Evolutionary conservation across 495 filamentous ascomycete species (phyloP), one percentile per base, ranked within the genome.

Genomic region (Hamigera avellanea): DNA sequence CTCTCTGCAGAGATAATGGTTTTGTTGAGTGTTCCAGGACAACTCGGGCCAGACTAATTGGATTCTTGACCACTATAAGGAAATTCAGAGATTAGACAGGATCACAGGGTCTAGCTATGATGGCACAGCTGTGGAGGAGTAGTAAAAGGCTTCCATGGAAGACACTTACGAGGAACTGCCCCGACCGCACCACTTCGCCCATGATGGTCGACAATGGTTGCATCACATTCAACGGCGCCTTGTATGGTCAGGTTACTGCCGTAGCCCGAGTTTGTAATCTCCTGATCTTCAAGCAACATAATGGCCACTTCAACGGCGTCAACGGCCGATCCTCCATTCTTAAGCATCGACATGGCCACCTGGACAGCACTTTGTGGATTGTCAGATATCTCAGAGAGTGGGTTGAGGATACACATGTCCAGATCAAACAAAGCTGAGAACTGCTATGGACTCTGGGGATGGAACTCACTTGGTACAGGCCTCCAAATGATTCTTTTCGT

Each of bases 261-360:
- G 47, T 80, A 95, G 12, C 93, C 91, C 12, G 88, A 80, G 57
- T 98, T 98, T 15, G 93, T 96, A 48, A 98, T 94, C 45, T 94
- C 85, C 31, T 79, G 76, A 50, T 98, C 83, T 55, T 98, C 91
- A 26, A 98, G 71, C 13, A 81, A 67, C 48, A 76, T 82, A 40
- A 98, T 73, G 18, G 93, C 88, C 34, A 82, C 76, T 56, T 96
- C 91, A 19, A 93, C 86, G n/a, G 91, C 91, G 41, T 95, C 85
- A 15, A 91, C 62, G 3, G 88, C 85, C 32, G 75, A 72, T 13
- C 78, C 84, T 3, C 91, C 93, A 50, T 71, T 73, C 32, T 67
- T 76, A 27, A 98, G 66, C 40, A 93, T 65, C 29, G 62, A 64
- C 79, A 96, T 95, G 15, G 76, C 88, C 30, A 78, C 65, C 43